A percentile compares a stretch with the other conserved stretches of the same genome.
phyloP scores from a whole-genome alignment of 2,329 filamentous ascomycete species.

The Fusarium sp. region DNA sequence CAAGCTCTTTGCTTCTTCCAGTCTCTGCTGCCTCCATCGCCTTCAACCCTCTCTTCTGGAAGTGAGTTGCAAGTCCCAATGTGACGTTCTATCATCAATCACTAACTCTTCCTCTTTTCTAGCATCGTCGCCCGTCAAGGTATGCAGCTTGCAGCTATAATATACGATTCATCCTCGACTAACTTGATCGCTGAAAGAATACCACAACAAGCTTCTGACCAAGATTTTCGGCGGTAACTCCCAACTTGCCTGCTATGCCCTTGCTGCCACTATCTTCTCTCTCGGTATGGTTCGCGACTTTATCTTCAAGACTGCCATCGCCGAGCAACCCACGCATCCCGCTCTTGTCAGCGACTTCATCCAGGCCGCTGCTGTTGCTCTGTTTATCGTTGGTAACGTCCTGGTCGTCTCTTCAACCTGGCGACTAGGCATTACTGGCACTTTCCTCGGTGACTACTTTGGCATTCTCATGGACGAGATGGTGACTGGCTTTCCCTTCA shows the following conservation, averaged over 20 bases:
- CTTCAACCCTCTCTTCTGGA: constrained; percentile 99
- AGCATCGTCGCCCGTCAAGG: constrained; percentile 87
- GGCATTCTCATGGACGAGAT: constrained; percentile 96
- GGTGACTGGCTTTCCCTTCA: constrained; percentile 96
- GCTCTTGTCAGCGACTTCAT: constrained; percentile 69
- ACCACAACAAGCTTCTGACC: constrained; percentile 88
- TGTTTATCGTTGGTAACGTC: constrained; percentile 80
- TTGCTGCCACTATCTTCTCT: constrained; percentile 89
- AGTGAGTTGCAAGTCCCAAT: constrained; percentile 68
- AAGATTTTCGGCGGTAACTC: constrained; percentile 83
- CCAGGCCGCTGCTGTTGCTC: constrained; percentile 72
- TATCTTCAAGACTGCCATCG: constrained; percentile 86
- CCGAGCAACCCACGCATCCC: constrained; percentile 78
- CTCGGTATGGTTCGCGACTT: constrained; percentile 89
- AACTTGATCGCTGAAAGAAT: constrained; percentile 67
- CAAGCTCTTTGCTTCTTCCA: constrained; percentile 49
- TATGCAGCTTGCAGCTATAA: constrained; percentile 48
- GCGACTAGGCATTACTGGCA: constrained; percentile 92
- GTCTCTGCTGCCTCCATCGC: constrained; percentile 84
- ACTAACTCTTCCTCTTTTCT: constrained; percentile 46
- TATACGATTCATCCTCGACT: constrained; percentile 2
- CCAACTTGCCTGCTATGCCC: constrained; percentile 85
- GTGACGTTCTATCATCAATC: constrained; percentile 3
- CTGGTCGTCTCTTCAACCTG: constrained; percentile 91
- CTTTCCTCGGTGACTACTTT: constrained; percentile 98